Conservation (phyloP, 108 stramenopile species). For the Cyclotella distinguenda region DNA sequence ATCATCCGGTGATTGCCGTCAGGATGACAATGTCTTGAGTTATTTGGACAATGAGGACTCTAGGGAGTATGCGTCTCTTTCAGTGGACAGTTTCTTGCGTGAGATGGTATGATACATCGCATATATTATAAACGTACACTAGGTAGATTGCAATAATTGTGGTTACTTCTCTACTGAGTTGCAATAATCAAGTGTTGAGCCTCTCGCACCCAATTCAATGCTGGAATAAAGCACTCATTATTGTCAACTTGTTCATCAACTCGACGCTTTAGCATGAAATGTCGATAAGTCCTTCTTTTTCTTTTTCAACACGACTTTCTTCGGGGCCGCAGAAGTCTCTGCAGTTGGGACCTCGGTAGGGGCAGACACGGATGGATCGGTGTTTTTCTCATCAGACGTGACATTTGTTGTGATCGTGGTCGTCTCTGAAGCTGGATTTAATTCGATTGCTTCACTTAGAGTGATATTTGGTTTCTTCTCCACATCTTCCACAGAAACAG, state of each 20-base stretch:
- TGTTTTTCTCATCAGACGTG: constrained; percentile 3
- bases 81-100: constrained; percentile 33
- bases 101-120: constrained; percentile 13
- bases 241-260: background rate
- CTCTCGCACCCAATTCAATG: too few relatives aligned
- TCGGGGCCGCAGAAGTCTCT: constrained; percentile 32
- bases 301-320: constrained; percentile 55
- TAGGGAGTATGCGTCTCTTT: constrained; percentile 31
- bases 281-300: constrained; percentile 89
- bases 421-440: background rate
- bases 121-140: background rate
- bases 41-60: constrained; percentile 34
- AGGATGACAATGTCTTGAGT: constrained; percentile 38
- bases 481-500: constrained; percentile 4
- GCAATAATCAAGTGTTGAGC: too few relatives aligned
- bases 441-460: constrained; percentile 15
- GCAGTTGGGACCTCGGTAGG: too few relatives aligned
- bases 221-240: too few relatives aligned
- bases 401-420: background rate
- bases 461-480: constrained; percentile 24
- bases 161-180: too few relatives aligned
- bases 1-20: background rate
- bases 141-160: background rate
- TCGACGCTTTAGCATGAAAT: constrained; percentile 63
- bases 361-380: constrained; percentile 22